These are phyloP conservation scores for Fusarium sp. DNA, from an alignment of 2,329 filamentous ascomycete species.

Conservation along the genomic window DNA sequence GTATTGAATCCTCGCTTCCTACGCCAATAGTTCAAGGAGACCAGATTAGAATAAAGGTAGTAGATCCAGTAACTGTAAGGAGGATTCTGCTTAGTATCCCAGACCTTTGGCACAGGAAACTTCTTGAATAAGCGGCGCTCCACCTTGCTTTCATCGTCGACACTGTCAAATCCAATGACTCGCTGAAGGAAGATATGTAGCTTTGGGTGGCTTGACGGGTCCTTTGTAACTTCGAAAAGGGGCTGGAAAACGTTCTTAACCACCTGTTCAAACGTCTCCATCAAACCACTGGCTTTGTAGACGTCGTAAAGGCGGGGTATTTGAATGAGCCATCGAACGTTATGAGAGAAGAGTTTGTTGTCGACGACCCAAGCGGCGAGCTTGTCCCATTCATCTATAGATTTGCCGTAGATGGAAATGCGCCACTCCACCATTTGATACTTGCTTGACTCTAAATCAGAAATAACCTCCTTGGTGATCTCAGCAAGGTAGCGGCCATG, in stretches of 20 bases:
- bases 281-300: slow-evolving; percentile 88
- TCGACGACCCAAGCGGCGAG: slow-evolving; percentile 97
- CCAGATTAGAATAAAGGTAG: slow-evolving; percentile 93
- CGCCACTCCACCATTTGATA: slow-evolving; percentile 99
- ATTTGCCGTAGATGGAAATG: slow-evolving; percentile 95
- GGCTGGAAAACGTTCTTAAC: slow-evolving; percentile 93
- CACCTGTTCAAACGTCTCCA: slow-evolving; percentile 91
- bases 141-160: slow-evolving; percentile 97
- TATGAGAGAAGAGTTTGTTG: slow-evolving; percentile 97
- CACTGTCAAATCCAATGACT: slow-evolving; percentile 96
- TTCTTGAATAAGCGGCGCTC: slow-evolving; percentile 95
- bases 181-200: slow-evolving; percentile 94
- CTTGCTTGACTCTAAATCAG: slow-evolving; percentile 97
- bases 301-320: slow-evolving; percentile 95
- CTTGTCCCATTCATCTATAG: slow-evolving; percentile 96
- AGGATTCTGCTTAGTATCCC: slow-evolving; percentile 93
- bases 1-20: slow-evolving; percentile 95
- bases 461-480: slow-evolving; percentile 97
- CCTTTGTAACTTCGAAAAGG: slow-evolving; percentile 91
- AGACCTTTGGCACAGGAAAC: slow-evolving; percentile 88
- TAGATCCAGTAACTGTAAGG: slow-evolving; percentile 99
- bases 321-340: slow-evolving; percentile 96
- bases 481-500: slow-evolving; percentile 95
- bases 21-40: slow-evolving; percentile 90
- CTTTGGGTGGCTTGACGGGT: slow-evolving; percentile 88